Conservation (phyloP, 768 basidiomycete species). For the Kockovaella imperatae region DNA sequence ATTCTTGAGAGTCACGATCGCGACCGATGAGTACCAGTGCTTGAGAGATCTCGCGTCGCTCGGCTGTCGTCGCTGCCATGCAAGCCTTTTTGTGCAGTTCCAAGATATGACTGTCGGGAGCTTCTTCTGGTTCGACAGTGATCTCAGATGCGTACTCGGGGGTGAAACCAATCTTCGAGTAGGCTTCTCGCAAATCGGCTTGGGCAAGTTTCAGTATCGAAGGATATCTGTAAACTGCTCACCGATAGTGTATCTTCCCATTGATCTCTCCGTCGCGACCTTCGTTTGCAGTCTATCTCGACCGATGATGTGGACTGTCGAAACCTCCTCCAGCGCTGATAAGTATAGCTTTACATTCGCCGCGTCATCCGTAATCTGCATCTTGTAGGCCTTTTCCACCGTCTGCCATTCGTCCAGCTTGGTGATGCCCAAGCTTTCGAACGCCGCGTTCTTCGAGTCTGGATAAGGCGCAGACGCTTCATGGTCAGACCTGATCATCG, state of each 20-base stretch:
- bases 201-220: background rate
- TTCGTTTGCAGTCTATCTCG: slow-evolving; percentile 20
- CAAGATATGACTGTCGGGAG: slow-evolving; percentile 31
- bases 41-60: slow-evolving; percentile 12
- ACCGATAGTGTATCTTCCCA: slow-evolving; percentile 24
- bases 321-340: slow-evolving; percentile 20
- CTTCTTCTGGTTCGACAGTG: slow-evolving; percentile 15
- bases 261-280: slow-evolving; percentile 26
- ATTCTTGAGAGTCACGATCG: slow-evolving; percentile 11
- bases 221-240: background rate
- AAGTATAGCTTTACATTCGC: slow-evolving; percentile 15
- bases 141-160: slow-evolving; percentile 14
- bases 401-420: slow-evolving; percentile 16
- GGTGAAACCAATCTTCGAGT: slow-evolving; percentile 26
- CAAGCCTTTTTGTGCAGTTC: slow-evolving; percentile 26
- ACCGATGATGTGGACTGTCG: slow-evolving; percentile 8
- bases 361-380: slow-evolving; percentile 19
- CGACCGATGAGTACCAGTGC: slow-evolving; percentile 22
- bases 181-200: slow-evolving; percentile 29
- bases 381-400: slow-evolving; percentile 22
- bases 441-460: slow-evolving; percentile 1
- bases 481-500: background rate
- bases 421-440: slow-evolving; percentile 17
- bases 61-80: slow-evolving; percentile 6
- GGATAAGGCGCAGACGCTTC: background rate